Evolutionary conservation across 495 filamentous ascomycete species (phyloP).

Genomic region (Tuber borchii): DNA sequence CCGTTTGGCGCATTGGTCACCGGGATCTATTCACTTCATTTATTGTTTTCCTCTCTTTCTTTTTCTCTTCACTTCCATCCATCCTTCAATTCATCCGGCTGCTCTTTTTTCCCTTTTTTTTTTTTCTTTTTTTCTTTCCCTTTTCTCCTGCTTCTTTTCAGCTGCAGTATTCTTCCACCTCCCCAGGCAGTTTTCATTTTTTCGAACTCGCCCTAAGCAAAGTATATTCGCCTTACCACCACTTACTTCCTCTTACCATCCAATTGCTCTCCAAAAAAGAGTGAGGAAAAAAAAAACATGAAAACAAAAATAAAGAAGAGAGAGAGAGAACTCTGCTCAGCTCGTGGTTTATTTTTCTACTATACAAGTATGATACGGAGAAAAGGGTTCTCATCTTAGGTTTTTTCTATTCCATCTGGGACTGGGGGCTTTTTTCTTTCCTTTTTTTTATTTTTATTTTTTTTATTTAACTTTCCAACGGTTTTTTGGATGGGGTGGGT

Average conservation of each 20-base stretch:
- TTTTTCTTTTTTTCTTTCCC: neutral
- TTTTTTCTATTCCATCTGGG: neutral
- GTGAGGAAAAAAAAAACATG: neutral
- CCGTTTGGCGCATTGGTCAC: slow-evolving; percentile 1
- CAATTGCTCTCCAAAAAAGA: neutral
- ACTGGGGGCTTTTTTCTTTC: neutral
- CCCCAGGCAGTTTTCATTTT: neutral
- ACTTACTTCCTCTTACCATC: neutral
- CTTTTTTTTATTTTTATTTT: neutral
- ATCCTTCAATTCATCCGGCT: neutral
- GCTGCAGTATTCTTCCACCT: neutral
- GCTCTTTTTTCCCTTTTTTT: neutral
- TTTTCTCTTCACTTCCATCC: neutral
- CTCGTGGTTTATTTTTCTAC: neutral
- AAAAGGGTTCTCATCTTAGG: neutral
- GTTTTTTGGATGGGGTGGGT: neutral
- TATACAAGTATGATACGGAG: neutral
- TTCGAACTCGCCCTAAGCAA: neutral
- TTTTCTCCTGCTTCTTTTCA: neutral
- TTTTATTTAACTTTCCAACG: neutral
- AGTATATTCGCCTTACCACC: neutral
- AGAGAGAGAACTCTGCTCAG: neutral
- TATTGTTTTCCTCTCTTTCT: neutral
- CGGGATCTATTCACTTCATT: neutral
- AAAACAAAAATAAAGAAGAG: neutral